Evolutionary conservation across 2,329 filamentous ascomycete genomes (phyloP), one percentile per base, ranked within the genome.

Genomic region (Amphichorda felina): DNA sequence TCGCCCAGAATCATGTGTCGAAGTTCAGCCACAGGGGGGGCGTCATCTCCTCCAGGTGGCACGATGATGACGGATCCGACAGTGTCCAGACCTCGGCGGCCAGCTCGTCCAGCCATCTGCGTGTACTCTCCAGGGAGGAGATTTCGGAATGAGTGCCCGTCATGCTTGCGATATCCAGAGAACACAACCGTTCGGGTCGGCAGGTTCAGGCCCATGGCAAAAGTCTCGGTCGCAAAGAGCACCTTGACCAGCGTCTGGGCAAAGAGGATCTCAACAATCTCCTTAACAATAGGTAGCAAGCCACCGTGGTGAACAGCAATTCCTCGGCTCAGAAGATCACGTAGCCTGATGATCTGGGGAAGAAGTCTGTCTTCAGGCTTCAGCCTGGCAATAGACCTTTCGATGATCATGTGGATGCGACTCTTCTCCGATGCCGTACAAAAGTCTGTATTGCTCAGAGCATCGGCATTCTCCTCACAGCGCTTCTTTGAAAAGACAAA

Each of bases 401-500:
- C 87, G 45, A 98, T 87, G 25, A 87, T 89, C 83, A 96, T 95
- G 54, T 98, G 89, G 39, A 94, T 93, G 31, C 85, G 80, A 48
- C 91, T 98, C 70, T 95, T 96, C 61, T 98, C 91, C 3, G 79
- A 72, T 1, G 88, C 86, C 5, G 82, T 95, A 53, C 83, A 93
- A 51, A 94, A 96, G 51, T 98, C 91, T 45, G 94, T 80, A 50
- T 95, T 96, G 41, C 84, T 89, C 16, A 98, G 67, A 0, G 91
- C 89, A 53, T 95, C 86, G 1, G 91, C 91, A 54, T 96, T 98
- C 53, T 96, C 87, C 56, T 98, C 91, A 49, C 91, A 96, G 35
- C 91, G 72, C 59, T 91, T 94, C 63, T 96, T 98, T 3, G 91
- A 98, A 58, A 98, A 98, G 38, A 98, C 89, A 52, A 98, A 98